Percentiles rank a stretch among this genome's conserved stretches.
Conservation (phyloP, 805 yeast genomes). For the Candida saitoana region DNA sequence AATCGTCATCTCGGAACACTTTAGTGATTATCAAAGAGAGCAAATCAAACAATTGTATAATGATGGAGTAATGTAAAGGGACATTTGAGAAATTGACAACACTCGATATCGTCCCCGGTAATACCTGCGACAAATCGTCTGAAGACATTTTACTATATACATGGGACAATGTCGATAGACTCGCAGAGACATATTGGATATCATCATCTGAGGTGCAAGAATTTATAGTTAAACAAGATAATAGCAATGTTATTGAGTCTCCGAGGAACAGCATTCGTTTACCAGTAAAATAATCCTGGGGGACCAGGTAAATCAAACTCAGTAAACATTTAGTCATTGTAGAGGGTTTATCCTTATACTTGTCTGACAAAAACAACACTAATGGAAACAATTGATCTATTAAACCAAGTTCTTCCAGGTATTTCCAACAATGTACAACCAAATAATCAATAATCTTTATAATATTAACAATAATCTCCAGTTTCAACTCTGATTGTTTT, state of each 20-base stretch:
- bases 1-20: constrained; percentile 28
- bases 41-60: constrained; percentile 19
- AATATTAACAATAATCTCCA: constrained; percentile 17
- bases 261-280: constrained; percentile 8
- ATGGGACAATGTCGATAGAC: constrained; percentile 2
- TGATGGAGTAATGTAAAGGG: constrained; percentile 19
- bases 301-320: constrained; percentile 8
- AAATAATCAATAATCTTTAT: constrained; percentile 28
- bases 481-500: constrained; percentile 22
- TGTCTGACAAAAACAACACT: constrained; percentile 21
- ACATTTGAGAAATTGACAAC: constrained; percentile 24
- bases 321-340: constrained; percentile 13
- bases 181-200: not conserved
- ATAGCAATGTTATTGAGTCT: constrained; percentile 5
- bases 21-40: constrained; percentile 18
- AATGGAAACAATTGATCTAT: constrained; percentile 36
- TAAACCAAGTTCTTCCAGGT: constrained; percentile 16
- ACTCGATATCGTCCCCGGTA: constrained; percentile 39
- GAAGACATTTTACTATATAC: constrained; percentile 14
- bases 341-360: constrained; percentile 14
- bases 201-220: constrained; percentile 1
- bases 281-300: constrained; percentile 6
- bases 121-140: constrained; percentile 31
- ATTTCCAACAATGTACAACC: constrained; percentile 27
- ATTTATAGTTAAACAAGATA: not conserved